phyloP scores from a whole-genome alignment of 768 basidiomycete species.

The Mycena alexandri region DNA sequence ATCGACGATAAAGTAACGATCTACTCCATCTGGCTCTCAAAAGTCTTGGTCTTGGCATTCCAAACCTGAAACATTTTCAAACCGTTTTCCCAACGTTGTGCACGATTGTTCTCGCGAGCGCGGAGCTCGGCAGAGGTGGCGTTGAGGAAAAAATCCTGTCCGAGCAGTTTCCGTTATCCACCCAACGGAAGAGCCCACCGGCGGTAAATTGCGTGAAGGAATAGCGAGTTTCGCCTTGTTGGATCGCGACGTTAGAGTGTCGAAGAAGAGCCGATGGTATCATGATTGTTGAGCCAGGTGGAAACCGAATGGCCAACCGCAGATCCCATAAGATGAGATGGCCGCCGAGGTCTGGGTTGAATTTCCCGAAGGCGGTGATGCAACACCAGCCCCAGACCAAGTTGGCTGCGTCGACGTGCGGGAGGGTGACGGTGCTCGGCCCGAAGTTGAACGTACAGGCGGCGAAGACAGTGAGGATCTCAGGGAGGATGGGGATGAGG shows the following conservation, averaged over 20 bases:
- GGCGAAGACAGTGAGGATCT: not conserved
- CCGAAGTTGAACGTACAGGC: constrained; percentile 3
- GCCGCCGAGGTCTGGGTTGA: constrained; percentile 39
- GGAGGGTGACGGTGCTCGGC: not conserved
- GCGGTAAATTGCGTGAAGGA: constrained; percentile 42
- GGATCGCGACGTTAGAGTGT: constrained; percentile 39
- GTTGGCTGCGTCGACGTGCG: constrained; percentile 44
- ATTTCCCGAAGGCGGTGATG: constrained; percentile 43
- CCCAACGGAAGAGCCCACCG: constrained; percentile 42
- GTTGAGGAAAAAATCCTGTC: too few relatives aligned
- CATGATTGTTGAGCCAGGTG: constrained; percentile 5
- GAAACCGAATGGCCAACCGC: constrained; percentile 42
- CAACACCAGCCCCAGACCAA: constrained; percentile 42
- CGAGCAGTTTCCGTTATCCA: constrained; percentile 34
- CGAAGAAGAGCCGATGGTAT: constrained; percentile 42
- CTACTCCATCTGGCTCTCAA: too few relatives aligned
- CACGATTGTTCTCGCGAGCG: too few relatives aligned
- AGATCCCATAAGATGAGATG: constrained; percentile 45
- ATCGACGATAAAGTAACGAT: too few relatives aligned
- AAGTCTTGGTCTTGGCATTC: too few relatives aligned
- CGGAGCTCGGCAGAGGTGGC: too few relatives aligned
- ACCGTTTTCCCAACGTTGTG: too few relatives aligned
- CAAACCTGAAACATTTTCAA: too few relatives aligned
- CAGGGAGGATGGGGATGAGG: not conserved
- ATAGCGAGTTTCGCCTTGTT: constrained; percentile 31